A percentile compares a stretch with the other conserved stretches of the same genome.
phyloP scores from a whole-genome alignment of 2,329 filamentous ascomycete species.

The Pseudogymnoascus sp. region DNA sequence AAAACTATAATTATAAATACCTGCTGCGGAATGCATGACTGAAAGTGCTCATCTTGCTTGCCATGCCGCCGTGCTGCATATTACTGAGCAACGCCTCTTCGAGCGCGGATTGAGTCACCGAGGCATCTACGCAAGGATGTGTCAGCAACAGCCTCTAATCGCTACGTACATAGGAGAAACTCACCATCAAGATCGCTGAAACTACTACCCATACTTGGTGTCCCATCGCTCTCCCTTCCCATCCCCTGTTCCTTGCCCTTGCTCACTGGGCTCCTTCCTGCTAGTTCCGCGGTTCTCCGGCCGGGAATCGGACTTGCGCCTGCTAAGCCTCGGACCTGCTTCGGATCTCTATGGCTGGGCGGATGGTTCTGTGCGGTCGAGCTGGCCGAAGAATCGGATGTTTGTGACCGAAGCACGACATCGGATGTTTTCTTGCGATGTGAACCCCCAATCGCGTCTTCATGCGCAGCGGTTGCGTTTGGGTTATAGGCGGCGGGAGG shows the following conservation, averaged over 20 bases:
- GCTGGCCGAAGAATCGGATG: constrained; percentile 54
- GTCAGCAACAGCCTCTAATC: constrained; percentile 6
- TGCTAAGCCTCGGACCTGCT: constrained; percentile 15
- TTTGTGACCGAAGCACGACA: constrained; percentile 27
- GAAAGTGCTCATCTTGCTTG: constrained; percentile 58
- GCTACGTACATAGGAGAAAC: constrained; percentile 11
- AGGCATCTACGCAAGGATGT: constrained; percentile 49
- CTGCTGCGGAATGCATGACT: constrained; percentile 57
- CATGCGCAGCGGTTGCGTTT: constrained; percentile 19
- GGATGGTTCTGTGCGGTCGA: constrained; percentile 29
- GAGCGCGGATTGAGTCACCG: constrained; percentile 70
- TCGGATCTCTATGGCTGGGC: constrained; percentile 15
- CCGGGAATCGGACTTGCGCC: constrained; percentile 44
- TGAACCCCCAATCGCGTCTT: constrained; percentile 20
- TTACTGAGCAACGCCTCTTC: constrained; percentile 70
- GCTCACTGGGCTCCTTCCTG: constrained; percentile 43
- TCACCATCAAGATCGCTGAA: constrained; percentile 76
- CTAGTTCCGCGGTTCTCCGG: constrained; percentile 48
- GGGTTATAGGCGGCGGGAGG: constrained; percentile 20
- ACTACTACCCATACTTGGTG: constrained; percentile 74
- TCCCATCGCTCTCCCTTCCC: constrained; percentile 59
- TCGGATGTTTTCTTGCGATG: constrained; percentile 18
- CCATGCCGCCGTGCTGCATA: constrained; percentile 53
- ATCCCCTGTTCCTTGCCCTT: constrained; percentile 32
- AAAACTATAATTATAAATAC: constrained; percentile 31